phyloP scores from a whole-genome alignment of 768 basidiomycete genomes.

The Suillus discolor region DNA sequence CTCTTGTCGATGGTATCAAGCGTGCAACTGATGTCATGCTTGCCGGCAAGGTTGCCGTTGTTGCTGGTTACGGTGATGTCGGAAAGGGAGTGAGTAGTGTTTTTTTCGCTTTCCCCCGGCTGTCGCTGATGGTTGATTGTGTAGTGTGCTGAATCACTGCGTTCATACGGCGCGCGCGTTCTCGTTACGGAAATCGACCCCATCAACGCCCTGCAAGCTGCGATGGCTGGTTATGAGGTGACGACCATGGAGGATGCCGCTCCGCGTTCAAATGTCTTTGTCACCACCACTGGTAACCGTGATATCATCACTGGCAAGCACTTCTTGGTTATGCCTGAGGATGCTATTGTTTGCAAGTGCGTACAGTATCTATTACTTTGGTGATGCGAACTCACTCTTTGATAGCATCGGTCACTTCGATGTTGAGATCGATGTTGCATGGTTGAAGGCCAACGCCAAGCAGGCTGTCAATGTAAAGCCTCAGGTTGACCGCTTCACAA shows the following conservation, averaged over 20 bases:
- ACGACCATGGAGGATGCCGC: conserved; percentile 99
- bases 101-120: background rate
- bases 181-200: conserved; percentile 98
- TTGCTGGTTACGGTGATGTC: conserved; percentile 98
- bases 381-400: conserved; percentile 15
- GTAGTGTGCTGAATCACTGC: conserved; percentile 95
- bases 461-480: conserved; percentile 92
- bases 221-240: conserved; percentile 99
- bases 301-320: conserved; percentile 95
- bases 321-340: conserved; percentile 94
- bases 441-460: conserved; percentile 93
- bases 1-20: conserved; percentile 99
- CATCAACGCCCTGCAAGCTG: conserved; percentile 99
- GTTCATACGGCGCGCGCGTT: conserved; percentile 97
- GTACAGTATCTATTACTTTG: conserved; percentile 32
- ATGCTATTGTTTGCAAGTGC: conserved; percentile 97
- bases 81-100: conserved; percentile 88
- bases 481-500: conserved; percentile 97
- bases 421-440: conserved; percentile 94
- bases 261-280: conserved; percentile 85
- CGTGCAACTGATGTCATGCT: conserved; percentile 99
- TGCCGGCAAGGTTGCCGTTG: conserved; percentile 98
- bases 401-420: conserved; percentile 84
- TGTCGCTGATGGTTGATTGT: conserved; percentile 8
- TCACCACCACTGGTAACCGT: conserved; percentile 98